phyloP scores from a whole-genome alignment of 2,329 filamentous ascomycete genomes.

The Delphinella strobiligena region DNA sequence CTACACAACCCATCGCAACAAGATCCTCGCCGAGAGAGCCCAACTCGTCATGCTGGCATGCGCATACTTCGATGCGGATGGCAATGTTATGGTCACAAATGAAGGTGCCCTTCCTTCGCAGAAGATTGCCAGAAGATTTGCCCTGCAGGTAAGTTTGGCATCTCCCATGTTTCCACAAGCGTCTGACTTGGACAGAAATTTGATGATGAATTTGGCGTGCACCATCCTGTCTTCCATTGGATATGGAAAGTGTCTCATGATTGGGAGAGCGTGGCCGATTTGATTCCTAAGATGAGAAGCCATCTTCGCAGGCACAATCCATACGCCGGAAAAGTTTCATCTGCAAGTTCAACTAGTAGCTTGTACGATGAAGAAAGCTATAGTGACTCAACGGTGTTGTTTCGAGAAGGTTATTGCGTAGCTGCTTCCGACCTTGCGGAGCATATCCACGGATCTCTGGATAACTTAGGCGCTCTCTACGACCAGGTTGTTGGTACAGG shows the following conservation, averaged over 20 bases:
- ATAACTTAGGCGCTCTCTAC: conserved; percentile 51
- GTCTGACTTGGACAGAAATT: conserved; percentile 34
- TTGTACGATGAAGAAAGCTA: conserved; percentile 45
- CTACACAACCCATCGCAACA: conserved; percentile 25
- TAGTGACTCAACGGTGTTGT: conserved; percentile 60
- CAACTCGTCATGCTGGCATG: conserved; percentile 44
- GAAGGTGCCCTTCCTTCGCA: conserved; percentile 58
- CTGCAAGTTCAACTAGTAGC: conserved; percentile 19
- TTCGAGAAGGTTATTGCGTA: conserved; percentile 73
- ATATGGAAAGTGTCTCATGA: conserved; percentile 70
- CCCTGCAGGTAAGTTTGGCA: conserved; percentile 43
- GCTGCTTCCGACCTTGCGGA: conserved; percentile 64
- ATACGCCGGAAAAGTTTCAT: conserved; percentile 20
- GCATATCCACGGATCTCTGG: conserved; percentile 50
- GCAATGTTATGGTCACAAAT: conserved; percentile 55
- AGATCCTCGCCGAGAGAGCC: conserved; percentile 30
- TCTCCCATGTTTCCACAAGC: background rate
- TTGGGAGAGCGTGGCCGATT: conserved; percentile 56
- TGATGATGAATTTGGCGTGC: conserved; percentile 62
- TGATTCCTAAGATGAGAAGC: conserved; percentile 59
- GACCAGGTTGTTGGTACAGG: conserved; percentile 64
- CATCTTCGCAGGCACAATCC: conserved; percentile 45
- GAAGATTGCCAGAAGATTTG: conserved; percentile 68
- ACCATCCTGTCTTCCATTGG: conserved; percentile 77
- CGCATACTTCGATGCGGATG: conserved; percentile 55